Evolutionary conservation across 73 alveolate genomes (phyloP).

Genomic region (Paramecium octaurelia): DNA sequence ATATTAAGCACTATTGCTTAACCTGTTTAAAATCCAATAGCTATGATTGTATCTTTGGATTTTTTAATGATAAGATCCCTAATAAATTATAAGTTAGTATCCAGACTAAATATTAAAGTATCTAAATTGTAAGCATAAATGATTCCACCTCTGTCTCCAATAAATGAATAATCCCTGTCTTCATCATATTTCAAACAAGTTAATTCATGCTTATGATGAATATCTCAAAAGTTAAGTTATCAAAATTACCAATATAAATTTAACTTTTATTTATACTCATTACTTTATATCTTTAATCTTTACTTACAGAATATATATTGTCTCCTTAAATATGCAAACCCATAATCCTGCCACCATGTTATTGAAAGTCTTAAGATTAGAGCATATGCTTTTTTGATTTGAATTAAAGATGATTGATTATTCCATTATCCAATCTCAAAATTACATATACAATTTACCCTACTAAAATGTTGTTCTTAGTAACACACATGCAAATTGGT

Average conservation of each 20-base stretch:
- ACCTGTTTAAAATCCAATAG: conserved; percentile 36
- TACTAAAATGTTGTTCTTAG: not conserved
- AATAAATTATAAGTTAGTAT: not conserved
- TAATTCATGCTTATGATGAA: not conserved
- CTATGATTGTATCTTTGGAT: not conserved
- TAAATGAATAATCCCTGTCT: not conserved
- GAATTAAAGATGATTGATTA: not conserved
- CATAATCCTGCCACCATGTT: not conserved
- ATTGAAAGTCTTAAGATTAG: not conserved
- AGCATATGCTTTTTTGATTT: not conserved
- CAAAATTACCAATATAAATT: not conserved
- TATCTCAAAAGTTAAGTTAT: not conserved
- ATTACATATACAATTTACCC: not conserved
- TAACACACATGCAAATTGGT: not conserved
- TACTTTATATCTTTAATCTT: conserved; percentile 26
- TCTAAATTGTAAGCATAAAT: not conserved
- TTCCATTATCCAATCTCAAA: conserved; percentile 26
- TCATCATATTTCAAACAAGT: conserved; percentile 42
- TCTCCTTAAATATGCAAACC: not conserved
- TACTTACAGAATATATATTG: not conserved
- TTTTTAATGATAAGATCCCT: not conserved
- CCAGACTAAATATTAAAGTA: not conserved
- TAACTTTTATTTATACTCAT: not conserved
- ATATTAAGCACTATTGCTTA: not conserved
- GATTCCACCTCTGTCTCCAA: conserved; percentile 32